phyloP scores from a whole-genome alignment of 2,329 filamentous ascomycete genomes.

The Leptographium galeiforme region DNA sequence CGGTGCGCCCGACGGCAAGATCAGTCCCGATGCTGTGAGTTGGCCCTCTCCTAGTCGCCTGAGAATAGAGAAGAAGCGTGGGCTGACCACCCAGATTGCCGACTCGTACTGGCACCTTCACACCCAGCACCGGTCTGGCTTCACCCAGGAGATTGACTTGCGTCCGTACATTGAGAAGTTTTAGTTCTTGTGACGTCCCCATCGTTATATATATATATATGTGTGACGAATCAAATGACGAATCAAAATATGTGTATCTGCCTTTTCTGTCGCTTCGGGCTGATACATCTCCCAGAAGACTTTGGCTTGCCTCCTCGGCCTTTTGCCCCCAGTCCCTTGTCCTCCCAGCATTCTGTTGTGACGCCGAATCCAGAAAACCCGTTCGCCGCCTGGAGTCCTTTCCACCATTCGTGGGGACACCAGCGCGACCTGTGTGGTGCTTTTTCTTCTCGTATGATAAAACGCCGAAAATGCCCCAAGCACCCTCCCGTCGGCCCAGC shows the following conservation, averaged over 20 bases:
- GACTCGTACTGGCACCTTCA: constrained; percentile 78
- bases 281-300: no score
- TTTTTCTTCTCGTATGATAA: neutral
- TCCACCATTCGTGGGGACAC: neutral
- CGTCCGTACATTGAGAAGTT: constrained; percentile 77
- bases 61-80: neutral
- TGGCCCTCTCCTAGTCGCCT: neutral
- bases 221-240: no score
- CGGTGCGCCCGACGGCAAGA: constrained; percentile 44
- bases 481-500: neutral
- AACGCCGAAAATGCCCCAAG: neutral
- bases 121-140: constrained; percentile 63
- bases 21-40: constrained; percentile 61
- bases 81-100: constrained; percentile 48
- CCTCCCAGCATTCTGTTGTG: neutral
- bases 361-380: neutral
- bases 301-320: no score
- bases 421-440: neutral
- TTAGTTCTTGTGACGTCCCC: constrained; percentile 23
- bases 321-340: no score
- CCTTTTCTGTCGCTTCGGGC: no score
- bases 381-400: neutral
- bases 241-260: neutral
- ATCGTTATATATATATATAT: no score
- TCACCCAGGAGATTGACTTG: constrained; percentile 71